phyloP scores from a whole-genome alignment of 1,139 yeast genomes.

The Magnusiomyces clavatus region DNA sequence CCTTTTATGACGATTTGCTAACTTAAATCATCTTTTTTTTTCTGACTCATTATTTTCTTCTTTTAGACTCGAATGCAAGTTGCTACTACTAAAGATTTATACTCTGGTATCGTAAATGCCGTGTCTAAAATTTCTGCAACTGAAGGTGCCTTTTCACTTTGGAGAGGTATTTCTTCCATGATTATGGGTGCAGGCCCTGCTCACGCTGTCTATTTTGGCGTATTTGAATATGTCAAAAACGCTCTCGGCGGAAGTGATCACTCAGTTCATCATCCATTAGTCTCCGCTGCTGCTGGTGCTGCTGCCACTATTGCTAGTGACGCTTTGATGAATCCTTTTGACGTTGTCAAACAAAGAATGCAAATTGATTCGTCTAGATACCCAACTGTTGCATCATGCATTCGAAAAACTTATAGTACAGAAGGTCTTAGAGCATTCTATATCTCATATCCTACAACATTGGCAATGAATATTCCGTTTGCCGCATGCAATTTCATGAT shows the following conservation, averaged over 20 bases:
- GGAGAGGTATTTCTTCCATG: slow-evolving; percentile 94
- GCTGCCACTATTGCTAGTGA: slow-evolving; percentile 90
- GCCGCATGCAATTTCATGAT: slow-evolving; percentile 93
- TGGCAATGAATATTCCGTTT: slow-evolving; percentile 89
- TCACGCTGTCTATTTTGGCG: slow-evolving; percentile 95
- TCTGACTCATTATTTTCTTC: not conserved
- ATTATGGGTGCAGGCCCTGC: slow-evolving; percentile 99
- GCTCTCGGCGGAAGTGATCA: slow-evolving; percentile 36
- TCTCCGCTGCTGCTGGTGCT: slow-evolving; percentile 86
- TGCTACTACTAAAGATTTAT: slow-evolving; percentile 36
- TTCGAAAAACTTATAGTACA: slow-evolving; percentile 45
- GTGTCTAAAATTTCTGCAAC: slow-evolving; percentile 69
- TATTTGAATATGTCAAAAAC: slow-evolving; percentile 80
- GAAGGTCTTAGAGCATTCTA: slow-evolving; percentile 86
- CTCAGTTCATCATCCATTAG: slow-evolving; percentile 60
- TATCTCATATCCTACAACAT: slow-evolving; percentile 90
- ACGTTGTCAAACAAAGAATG: slow-evolving; percentile 86
- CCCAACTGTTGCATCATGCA: slow-evolving; percentile 32
- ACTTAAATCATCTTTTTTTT: not conserved
- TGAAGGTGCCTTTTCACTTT: slow-evolving; percentile 86
- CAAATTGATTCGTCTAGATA: slow-evolving; percentile 38
- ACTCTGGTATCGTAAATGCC: slow-evolving; percentile 47
- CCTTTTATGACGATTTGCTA: not conserved
- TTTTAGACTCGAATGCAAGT: slow-evolving; percentile 81
- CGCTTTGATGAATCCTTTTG: slow-evolving; percentile 97